Conservation (phyloP, 2,329 filamentous ascomycete genomes). For the Alternaria viburni region DNA sequence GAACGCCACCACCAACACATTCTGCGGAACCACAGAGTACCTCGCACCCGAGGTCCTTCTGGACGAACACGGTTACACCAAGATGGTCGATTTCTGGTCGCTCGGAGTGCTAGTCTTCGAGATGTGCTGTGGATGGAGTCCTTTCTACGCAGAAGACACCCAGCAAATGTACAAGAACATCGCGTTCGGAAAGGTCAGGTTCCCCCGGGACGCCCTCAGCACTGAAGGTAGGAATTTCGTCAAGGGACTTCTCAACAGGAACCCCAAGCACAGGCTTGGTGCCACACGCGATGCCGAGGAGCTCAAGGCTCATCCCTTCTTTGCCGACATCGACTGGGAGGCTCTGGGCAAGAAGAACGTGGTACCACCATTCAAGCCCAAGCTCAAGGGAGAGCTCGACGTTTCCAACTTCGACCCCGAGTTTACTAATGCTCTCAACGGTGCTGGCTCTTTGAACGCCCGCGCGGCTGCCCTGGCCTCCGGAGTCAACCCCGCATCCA, state of each 20-base stretch:
- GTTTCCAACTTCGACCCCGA: slow-evolving; percentile 99
- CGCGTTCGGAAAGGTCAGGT: slow-evolving; percentile 96
- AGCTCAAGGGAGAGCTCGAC: slow-evolving; percentile 92
- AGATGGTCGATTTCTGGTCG: slow-evolving; percentile 99
- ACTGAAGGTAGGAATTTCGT: slow-evolving; percentile 97
- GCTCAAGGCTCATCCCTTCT: slow-evolving; percentile 93
- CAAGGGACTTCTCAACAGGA: slow-evolving; percentile 94
- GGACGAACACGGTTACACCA: slow-evolving; percentile 96
- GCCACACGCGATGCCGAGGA: slow-evolving; percentile 92
- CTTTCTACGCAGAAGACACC: slow-evolving; percentile 98
- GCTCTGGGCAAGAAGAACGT: slow-evolving; percentile 88
- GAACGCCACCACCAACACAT: slow-evolving; percentile 98
- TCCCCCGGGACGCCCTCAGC: slow-evolving; percentile 91
- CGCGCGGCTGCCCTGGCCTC: slow-evolving; percentile 84
- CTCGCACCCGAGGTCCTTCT: slow-evolving; percentile 92
- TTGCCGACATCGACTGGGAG: slow-evolving; percentile 91
- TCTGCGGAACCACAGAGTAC: slow-evolving; percentile 98
- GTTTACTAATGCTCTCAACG: slow-evolving; percentile 92
- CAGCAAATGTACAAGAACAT: slow-evolving; percentile 99
- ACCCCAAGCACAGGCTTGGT: slow-evolving; percentile 92
- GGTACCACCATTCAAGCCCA: slow-evolving; percentile 96
- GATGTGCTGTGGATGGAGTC: slow-evolving; percentile 99
- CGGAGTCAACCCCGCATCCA: slow-evolving; percentile 82
- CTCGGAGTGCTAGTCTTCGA: slow-evolving; percentile 96
- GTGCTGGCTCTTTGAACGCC: slow-evolving; percentile 85